Percentiles rank a stretch among this genome's conserved stretches.
These are phyloP conservation scores for Erysiphe pulchra DNA, from an alignment of 2,329 filamentous ascomycete species.

Conservation along the genomic window DNA sequence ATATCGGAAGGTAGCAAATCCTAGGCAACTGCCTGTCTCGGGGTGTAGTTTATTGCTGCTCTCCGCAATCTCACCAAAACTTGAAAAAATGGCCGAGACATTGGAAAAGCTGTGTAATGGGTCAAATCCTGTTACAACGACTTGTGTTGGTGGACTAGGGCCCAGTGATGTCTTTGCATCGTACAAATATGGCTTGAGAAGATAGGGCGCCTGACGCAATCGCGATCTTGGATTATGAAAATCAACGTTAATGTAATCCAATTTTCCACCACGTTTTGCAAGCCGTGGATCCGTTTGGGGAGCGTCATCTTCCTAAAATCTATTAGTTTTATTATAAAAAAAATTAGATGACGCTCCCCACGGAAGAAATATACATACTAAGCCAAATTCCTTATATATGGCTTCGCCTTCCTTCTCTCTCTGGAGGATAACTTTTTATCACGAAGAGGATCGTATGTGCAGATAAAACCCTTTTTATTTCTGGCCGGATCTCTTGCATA, in stretches of 20 bases:
- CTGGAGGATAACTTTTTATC: constrained; percentile 17
- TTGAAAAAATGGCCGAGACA: constrained; percentile 49
- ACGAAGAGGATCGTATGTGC: constrained; percentile 29
- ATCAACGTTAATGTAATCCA: constrained; percentile 43
- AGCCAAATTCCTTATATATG: constrained; percentile 37
- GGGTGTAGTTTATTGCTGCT: constrained; percentile 90
- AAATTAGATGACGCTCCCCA: constrained; percentile 35
- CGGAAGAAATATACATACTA: constrained; percentile 28
- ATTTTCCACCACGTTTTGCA: constrained; percentile 32
- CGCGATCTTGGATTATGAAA: constrained; percentile 45
- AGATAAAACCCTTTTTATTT: constrained; percentile 28
- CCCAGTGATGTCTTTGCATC: constrained; percentile 67
- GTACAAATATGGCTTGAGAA: constrained; percentile 56
- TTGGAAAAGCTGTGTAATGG: constrained; percentile 61
- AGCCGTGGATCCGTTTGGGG: constrained; percentile 64
- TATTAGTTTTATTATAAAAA: constrained; percentile 31
- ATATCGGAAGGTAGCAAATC: constrained; percentile 79
- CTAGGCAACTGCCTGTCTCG: constrained; percentile 76
- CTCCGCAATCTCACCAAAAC: constrained; percentile 68
- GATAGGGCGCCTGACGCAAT: constrained; percentile 48
- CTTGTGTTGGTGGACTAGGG: constrained; percentile 66
- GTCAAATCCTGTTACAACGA: constrained; percentile 92
- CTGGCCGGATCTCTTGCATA: constrained; percentile 30
- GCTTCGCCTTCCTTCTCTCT: constrained; percentile 30
- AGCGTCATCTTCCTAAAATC: constrained; percentile 51